phyloP scores from a whole-genome alignment of 1,284 basidiomycete species.

The Stereum hirsutum region DNA sequence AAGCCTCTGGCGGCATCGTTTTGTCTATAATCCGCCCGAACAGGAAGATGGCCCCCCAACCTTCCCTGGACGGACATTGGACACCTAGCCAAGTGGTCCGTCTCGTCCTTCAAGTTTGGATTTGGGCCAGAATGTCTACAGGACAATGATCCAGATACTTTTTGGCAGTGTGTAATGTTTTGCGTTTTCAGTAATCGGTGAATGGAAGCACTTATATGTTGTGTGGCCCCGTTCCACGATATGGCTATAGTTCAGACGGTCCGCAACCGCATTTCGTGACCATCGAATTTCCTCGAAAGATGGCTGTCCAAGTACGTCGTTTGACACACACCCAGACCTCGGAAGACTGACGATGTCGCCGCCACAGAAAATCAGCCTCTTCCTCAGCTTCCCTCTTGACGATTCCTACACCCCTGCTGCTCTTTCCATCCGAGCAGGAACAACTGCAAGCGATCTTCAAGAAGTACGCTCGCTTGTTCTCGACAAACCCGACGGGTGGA shows the following conservation, averaged over 20 bases:
- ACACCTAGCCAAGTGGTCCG: conserved; percentile 87
- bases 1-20: not conserved
- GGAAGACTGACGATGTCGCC: not conserved
- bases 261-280: conserved; percentile 96
- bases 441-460: conserved; percentile 86
- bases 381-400: conserved; percentile 81
- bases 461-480: conserved; percentile 83
- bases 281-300: conserved; percentile 86
- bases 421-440: conserved; percentile 86
- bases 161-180: conserved; percentile 86
- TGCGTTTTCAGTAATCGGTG: too few relatives aligned
- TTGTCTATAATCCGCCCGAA: not conserved
- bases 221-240: conserved; percentile 1
- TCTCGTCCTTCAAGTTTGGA: conserved; percentile 94
- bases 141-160: conserved; percentile 85
- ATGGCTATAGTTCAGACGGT: conserved; percentile 76
- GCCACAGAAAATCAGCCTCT: conserved; percentile 81
- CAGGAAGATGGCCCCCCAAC: conserved; percentile 33
- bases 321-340: not conserved
- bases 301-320: conserved; percentile 70
- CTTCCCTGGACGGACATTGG: conserved; percentile 76
- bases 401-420: conserved; percentile 97
- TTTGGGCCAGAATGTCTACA: conserved; percentile 90
- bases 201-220: too few relatives aligned
- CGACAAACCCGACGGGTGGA: conserved; percentile 92